Conservation (phyloP, 2,329 filamentous ascomycete genomes). For the Cryphonectria nitschkei region DNA sequence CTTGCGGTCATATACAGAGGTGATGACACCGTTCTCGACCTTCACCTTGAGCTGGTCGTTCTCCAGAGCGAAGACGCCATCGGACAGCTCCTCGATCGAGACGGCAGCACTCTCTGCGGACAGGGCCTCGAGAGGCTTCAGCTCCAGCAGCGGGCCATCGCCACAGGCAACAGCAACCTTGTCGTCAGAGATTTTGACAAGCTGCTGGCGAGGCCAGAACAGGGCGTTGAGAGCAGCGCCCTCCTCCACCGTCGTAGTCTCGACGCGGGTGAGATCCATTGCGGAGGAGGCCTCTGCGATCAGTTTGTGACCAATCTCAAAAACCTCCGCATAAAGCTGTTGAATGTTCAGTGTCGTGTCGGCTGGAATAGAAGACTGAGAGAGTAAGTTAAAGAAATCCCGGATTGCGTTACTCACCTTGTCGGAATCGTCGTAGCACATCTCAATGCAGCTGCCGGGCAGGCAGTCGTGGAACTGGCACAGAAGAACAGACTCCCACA, state of each 20-base stretch:
- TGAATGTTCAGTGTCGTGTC: conserved; percentile 33
- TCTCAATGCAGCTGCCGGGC: conserved; percentile 92
- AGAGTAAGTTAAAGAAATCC: neutral
- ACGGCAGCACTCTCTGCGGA: conserved; percentile 51
- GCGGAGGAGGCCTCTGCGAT: conserved; percentile 70
- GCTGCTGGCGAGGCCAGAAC: conserved; percentile 79
- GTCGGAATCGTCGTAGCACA: conserved; percentile 97
- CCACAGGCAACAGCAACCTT: conserved; percentile 61
- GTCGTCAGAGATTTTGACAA: conserved; percentile 65
- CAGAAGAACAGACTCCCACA: conserved; percentile 91
- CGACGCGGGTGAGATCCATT: conserved; percentile 62
- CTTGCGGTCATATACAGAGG: conserved; percentile 77
- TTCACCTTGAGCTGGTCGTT: conserved; percentile 78
- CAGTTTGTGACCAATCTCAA: conserved; percentile 73
- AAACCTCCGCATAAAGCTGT: conserved; percentile 80
- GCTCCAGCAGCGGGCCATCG: conserved; percentile 53
- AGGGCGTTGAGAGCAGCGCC: conserved; percentile 80
- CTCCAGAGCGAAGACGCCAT: conserved; percentile 74
- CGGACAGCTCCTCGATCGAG: conserved; percentile 52
- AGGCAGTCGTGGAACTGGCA: conserved; percentile 99
- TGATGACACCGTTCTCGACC: conserved; percentile 77
- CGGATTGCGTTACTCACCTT: conserved; percentile 51
- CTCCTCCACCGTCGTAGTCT: conserved; percentile 46
- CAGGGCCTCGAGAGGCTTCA: conserved; percentile 54
- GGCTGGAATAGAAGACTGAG: neutral